Evolutionary conservation across 176 grass and related monocot species (phyloP).

Genomic region (Carex pumila): DNA sequence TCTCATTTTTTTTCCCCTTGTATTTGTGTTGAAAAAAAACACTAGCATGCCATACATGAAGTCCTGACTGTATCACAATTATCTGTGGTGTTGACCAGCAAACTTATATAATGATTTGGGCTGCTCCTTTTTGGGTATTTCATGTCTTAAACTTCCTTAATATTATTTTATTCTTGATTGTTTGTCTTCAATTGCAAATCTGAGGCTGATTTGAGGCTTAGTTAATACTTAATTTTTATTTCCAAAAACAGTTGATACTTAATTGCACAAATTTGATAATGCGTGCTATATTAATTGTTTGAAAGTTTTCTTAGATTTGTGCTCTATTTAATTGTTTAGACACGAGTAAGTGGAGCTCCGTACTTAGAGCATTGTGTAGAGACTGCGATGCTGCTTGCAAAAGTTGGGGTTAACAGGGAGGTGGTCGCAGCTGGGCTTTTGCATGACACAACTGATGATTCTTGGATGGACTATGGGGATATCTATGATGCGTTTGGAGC

Average conservation of each 20-base stretch:
- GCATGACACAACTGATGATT: conserved; percentile 92
- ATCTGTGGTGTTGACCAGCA: neutral
- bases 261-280: neutral
- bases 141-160: neutral
- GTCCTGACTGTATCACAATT: neutral
- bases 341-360: conserved; percentile 70
- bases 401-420: conserved; percentile 55
- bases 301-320: neutral
- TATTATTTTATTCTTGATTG: neutral
- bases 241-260: neutral
- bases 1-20: neutral
- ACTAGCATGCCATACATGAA: neutral
- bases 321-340: conserved; percentile 37
- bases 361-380: conserved; percentile 92
- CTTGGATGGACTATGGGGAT: conserved; percentile 62
- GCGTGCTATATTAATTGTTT: neutral
- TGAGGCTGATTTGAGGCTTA: neutral
- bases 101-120: neutral
- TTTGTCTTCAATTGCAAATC: neutral
- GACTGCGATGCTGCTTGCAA: conserved; percentile 67
- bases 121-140: neutral
- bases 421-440: conserved; percentile 73
- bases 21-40: neutral
- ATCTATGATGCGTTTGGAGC: conserved; percentile 76
- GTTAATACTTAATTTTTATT: neutral